phyloP scores from a whole-genome alignment of 2,329 filamentous ascomycete species.

The Aspergillus persii region DNA sequence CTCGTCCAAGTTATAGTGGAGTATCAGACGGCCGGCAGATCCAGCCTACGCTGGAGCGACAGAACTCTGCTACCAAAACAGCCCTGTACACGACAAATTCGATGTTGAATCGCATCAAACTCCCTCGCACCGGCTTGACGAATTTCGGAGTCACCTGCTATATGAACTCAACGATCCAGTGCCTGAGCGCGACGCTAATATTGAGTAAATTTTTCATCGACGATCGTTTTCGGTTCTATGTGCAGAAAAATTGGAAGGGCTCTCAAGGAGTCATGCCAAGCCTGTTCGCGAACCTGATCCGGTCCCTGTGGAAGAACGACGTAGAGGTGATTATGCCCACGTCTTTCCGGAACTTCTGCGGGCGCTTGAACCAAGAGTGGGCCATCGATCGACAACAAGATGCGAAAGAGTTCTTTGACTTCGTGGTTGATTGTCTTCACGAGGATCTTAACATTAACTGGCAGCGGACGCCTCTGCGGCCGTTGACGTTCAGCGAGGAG shows the following conservation, averaged over 20 bases:
- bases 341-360: constrained; percentile 65
- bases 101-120: constrained; percentile 46
- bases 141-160: constrained; percentile 87
- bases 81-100: constrained; percentile 43
- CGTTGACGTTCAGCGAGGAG: constrained; percentile 60
- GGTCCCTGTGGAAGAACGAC: constrained; percentile 62
- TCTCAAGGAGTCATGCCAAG: constrained; percentile 63
- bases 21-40: constrained; percentile 62
- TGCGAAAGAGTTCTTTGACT: constrained; percentile 83
- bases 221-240: constrained; percentile 59
- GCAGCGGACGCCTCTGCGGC: constrained; percentile 56
- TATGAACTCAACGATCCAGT: constrained; percentile 87
- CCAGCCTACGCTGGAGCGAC: constrained; percentile 42
- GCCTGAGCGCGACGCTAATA: constrained; percentile 68
- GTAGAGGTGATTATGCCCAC: constrained; percentile 53
- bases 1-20: constrained; percentile 75
- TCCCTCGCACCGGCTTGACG: constrained; percentile 69
- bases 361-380: constrained; percentile 64
- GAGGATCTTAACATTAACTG: constrained; percentile 78
- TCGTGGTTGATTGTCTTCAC: constrained; percentile 75
- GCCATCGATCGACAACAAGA: constrained; percentile 81
- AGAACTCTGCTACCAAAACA: constrained; percentile 45
- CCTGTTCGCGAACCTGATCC: constrained; percentile 60
- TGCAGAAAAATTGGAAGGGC: constrained; percentile 64
- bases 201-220: constrained; percentile 63